A percentile compares a stretch with the other conserved stretches of the same genome.
These are phyloP conservation scores for Zasmidium angulare DNA, from an alignment of 2,329 filamentous ascomycete species.

Conservation along the genomic window DNA sequence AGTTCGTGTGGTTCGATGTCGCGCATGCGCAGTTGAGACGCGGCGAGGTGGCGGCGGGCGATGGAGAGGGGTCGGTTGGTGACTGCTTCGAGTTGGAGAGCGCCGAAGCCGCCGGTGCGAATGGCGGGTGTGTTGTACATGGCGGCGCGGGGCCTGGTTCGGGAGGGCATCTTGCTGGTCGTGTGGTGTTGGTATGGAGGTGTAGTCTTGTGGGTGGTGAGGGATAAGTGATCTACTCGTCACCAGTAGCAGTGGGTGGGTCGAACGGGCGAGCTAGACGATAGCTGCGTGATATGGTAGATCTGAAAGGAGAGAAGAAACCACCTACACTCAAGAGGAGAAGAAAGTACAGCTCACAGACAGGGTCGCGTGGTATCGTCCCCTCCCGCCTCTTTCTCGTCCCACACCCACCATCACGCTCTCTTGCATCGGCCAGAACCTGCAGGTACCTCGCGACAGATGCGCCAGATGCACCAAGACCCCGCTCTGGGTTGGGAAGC, in stretches of 20 bases:
- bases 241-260: not conserved
- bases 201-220: not conserved
- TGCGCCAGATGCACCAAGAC: no score
- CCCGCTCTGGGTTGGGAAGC: not conserved
- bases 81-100: conserved; percentile 35
- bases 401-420: not conserved
- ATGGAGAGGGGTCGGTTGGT: conserved; percentile 36
- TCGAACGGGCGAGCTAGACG: not conserved
- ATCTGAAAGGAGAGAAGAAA: not conserved
- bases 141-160: conserved; percentile 23
- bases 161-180: conserved; percentile 23
- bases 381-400: not conserved
- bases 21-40: conserved; percentile 35
- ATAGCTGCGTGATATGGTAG: not conserved
- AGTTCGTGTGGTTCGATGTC: conserved; percentile 37
- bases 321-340: no score
- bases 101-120: conserved; percentile 35
- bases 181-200: not conserved
- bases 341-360: no score
- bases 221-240: not conserved
- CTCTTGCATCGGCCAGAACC: not conserved
- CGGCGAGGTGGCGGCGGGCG: conserved; percentile 35
- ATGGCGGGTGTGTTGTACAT: conserved; percentile 38
- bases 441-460: not conserved
- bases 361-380: conserved; percentile 1